phyloP scores from a whole-genome alignment of 106 monocot genomes.

The Apostasia shenzhenica region DNA sequence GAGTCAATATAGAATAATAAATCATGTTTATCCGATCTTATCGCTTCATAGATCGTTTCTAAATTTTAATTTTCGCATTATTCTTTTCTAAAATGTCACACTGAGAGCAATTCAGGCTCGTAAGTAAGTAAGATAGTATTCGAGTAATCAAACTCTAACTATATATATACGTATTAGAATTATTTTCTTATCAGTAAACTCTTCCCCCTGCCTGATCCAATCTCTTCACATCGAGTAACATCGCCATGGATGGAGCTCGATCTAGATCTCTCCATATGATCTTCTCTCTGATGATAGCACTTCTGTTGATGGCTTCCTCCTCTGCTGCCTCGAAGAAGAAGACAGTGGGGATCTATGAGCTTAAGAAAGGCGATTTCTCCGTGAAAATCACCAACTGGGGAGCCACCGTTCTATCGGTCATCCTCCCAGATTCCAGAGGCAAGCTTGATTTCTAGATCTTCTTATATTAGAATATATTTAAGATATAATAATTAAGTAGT shows the following conservation, averaged over 20 bases:
- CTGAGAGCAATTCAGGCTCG: no score
- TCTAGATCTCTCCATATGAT: conserved; percentile 3
- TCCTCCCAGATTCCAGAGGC: conserved; percentile 56
- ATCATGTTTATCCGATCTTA: no score
- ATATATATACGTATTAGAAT: no score
- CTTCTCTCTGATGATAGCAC: conserved; percentile 7
- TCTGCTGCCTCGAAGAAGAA: conserved; percentile 10
- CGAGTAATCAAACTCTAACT: no score
- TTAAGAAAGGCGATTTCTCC: conserved; percentile 54
- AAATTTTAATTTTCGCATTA: no score
- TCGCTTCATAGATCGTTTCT: no score
- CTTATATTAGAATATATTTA: neutral
- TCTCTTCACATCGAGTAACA: no score
- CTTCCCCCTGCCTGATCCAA: no score
- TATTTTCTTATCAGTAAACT: no score
- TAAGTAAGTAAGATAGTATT: no score
- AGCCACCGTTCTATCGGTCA: conserved; percentile 46
- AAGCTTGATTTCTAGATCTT: neutral
- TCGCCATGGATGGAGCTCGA: conserved; percentile 14
- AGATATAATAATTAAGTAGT: neutral
- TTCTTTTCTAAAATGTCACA: no score
- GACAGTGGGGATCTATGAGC: conserved; percentile 42
- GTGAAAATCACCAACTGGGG: conserved; percentile 68
- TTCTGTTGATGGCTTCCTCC: conserved; percentile 14
- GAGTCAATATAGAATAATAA: no score